Evolutionary conservation across 2,329 filamentous ascomycete species (phyloP).

Genomic region (Paraphoma sp.): DNA sequence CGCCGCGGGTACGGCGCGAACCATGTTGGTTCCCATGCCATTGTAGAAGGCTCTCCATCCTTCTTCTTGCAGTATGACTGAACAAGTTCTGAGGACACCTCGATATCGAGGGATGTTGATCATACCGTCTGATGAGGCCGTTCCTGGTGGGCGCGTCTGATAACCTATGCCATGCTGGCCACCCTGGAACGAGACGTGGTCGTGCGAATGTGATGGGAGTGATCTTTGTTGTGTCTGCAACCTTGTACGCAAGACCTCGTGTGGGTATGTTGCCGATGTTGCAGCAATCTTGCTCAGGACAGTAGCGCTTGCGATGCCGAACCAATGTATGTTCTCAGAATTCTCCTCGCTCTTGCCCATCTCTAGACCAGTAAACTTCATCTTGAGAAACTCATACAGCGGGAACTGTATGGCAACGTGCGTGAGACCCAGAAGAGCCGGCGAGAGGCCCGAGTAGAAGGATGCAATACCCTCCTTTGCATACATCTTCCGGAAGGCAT

Average conservation of each 20-base stretch:
- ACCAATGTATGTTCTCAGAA: conserved; percentile 72
- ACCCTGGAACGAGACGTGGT: conserved; percentile 58
- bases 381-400: conserved; percentile 92
- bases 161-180: conserved; percentile 43
- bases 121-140: conserved; percentile 64
- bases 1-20: conserved; percentile 91
- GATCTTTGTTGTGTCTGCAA: conserved; percentile 91
- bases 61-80: conserved; percentile 86
- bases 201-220: conserved; percentile 52
- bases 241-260: conserved; percentile 92
- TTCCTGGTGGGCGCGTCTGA: conserved; percentile 53
- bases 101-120: conserved; percentile 66
- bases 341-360: conserved; percentile 74
- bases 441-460: conserved; percentile 94
- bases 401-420: conserved; percentile 98
- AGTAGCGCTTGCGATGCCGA: conserved; percentile 85
- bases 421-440: conserved; percentile 86
- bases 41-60: conserved; percentile 97
- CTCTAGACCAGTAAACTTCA: conserved; percentile 83
- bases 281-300: conserved; percentile 94
- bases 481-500: conserved; percentile 97
- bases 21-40: conserved; percentile 96
- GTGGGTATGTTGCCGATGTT: conserved; percentile 93
- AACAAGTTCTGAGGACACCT: conserved; percentile 81
- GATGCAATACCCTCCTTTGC: conserved; percentile 83